Base-by-base conservation (phyloP, 1,284 basidiomycete species). In the Moesziomyces antarcticus region DNA sequence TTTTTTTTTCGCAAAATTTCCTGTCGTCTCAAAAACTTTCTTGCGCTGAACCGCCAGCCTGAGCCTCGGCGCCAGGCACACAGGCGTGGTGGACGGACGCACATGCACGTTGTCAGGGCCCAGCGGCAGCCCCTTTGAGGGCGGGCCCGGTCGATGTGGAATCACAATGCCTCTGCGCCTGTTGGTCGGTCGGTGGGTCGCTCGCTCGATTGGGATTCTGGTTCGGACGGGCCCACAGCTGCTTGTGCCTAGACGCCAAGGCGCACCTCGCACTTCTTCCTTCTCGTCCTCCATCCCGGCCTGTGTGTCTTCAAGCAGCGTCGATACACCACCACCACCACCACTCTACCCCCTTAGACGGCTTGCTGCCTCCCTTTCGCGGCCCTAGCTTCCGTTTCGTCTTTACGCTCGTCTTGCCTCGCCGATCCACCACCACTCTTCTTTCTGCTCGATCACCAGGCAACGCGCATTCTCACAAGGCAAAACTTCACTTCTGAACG, bases 1-100 rank as follows among this genome's bases (percentile, higher is more conserved):
- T 22, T 37, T 49, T 35, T 44, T 43, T 52, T 25, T 56, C 54
- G 54, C 37, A 49, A 56, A 56, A 49, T 56, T 56, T 56, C 54
- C 54, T 30, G 42, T 20, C 22, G 51, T 21, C 33, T 7, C 30
- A 48, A 56, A 56, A 56, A 40, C 22, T 42, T 48, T 54, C 52
- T 46, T 54, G 52, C 37, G 14, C 16, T 18, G 37, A 40, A 40
- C 3, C 37, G 37, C 16, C 37, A 40, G 37, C 18, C 37, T 18
- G 10, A 33, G 30, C 11, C 30, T 27, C 25, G 7, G 25, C 25
- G 25, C 25, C 30, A 33, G 30, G 30, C 30, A 33, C 30, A 13
- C 13, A 10, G 11, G 8, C 30, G 11, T 33, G 30, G 4, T 11
- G 30, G 30, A 27, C 25, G 25, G 25, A 33, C 10, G 37, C 16